Percentiles rank a stretch among this genome's conserved stretches.
phyloP scores from a whole-genome alignment of 2,329 filamentous ascomycete species.

The Fusarium pilosicola region DNA sequence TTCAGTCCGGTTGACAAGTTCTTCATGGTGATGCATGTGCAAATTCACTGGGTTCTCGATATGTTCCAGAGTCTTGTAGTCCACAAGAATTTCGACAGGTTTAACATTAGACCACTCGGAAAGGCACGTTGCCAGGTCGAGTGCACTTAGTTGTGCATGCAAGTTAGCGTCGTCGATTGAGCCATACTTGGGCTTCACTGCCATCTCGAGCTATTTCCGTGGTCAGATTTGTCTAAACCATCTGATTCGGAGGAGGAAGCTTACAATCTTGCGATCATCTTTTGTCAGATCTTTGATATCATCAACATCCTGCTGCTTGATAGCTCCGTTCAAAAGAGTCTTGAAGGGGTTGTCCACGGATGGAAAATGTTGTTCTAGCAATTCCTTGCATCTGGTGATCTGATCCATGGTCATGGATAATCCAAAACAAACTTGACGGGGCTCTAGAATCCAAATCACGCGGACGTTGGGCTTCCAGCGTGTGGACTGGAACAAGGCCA shows the following conservation, averaged over 20 bases:
- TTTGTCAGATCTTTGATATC: slow-evolving; percentile 7
- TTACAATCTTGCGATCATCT: slow-evolving; percentile 26
- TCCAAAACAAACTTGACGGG: slow-evolving; percentile 40
- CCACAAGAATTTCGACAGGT: slow-evolving; percentile 48
- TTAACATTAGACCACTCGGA: slow-evolving; percentile 24
- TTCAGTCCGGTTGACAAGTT: slow-evolving; percentile 33
- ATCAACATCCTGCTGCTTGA: slow-evolving; percentile 28
- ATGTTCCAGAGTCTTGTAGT: slow-evolving; percentile 51
- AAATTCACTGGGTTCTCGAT: slow-evolving; percentile 61
- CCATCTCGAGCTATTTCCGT: slow-evolving; percentile 20
- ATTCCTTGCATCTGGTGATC: slow-evolving; percentile 16
- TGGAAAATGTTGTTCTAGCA: slow-evolving; percentile 32
- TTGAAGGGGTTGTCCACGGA: slow-evolving; percentile 26
- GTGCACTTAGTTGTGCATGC: slow-evolving; percentile 34
- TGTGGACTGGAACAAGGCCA: slow-evolving; percentile 31
- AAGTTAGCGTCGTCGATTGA: slow-evolving; percentile 26
- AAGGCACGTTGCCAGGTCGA: slow-evolving; percentile 34
- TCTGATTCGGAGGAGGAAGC: not conserved
- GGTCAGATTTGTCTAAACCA: not conserved
- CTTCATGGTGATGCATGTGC: slow-evolving; percentile 48
- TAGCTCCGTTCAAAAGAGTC: slow-evolving; percentile 35
- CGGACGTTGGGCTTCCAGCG: slow-evolving; percentile 12
- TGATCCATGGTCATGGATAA: slow-evolving; percentile 30
- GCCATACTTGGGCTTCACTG: slow-evolving; percentile 28
- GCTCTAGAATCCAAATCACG: slow-evolving; percentile 40